phyloP scores from a whole-genome alignment of 2,329 filamentous ascomycete genomes.

The Ascosphaera apis region DNA sequence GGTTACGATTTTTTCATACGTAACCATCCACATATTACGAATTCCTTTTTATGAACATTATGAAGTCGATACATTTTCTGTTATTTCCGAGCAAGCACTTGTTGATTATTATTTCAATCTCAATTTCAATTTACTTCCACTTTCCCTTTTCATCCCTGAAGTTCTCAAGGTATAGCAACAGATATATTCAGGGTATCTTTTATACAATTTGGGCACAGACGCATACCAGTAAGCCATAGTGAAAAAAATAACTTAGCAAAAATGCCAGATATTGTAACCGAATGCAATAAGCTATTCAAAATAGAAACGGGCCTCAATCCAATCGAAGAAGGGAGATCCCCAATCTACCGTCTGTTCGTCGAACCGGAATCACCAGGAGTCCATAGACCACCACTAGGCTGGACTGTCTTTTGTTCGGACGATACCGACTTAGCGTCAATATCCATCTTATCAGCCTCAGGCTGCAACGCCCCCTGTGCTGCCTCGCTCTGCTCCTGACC shows the following conservation, averaged over 20 bases:
- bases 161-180: background rate
- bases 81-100: background rate
- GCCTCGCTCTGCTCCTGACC: conserved; percentile 5
- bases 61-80: no score
- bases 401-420: background rate
- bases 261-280: background rate
- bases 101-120: background rate
- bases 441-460: background rate
- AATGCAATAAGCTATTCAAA: background rate
- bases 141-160: no score
- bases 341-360: background rate
- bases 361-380: background rate
- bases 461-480: background rate
- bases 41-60: no score
- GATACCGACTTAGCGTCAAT: background rate
- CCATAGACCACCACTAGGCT: background rate
- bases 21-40: no score
- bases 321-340: background rate
- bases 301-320: background rate
- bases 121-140: background rate
- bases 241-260: background rate
- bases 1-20: no score
- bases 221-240: background rate
- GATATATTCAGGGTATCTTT: background rate
- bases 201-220: background rate